phyloP scores from a whole-genome alignment of 495 filamentous ascomycete genomes.

The Penicillium manginii region DNA sequence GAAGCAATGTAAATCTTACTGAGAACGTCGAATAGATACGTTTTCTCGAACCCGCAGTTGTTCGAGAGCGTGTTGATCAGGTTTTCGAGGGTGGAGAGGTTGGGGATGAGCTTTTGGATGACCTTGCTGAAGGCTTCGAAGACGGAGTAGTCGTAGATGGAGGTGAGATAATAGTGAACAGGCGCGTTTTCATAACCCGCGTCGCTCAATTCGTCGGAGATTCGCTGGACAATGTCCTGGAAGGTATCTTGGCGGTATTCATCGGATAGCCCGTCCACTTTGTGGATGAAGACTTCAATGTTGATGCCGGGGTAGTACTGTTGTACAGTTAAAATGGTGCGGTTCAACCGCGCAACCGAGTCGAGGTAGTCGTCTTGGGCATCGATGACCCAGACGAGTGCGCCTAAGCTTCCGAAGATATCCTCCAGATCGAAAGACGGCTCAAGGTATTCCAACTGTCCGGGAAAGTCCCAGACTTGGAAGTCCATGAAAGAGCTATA shows the following conservation, averaged over 20 bases:
- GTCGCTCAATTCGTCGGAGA: slow-evolving; percentile 93
- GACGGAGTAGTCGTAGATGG: slow-evolving; percentile 96
- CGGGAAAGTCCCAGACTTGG: slow-evolving; percentile 96
- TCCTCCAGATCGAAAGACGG: slow-evolving; percentile 84
- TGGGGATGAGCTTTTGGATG: slow-evolving; percentile 94
- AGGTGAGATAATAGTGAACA: slow-evolving; percentile 90
- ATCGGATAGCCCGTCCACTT: slow-evolving; percentile 91
- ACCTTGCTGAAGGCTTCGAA: slow-evolving; percentile 98
- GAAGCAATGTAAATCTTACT: slow-evolving; percentile 99
- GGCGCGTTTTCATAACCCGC: slow-evolving; percentile 88
- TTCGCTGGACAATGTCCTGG: slow-evolving; percentile 93
- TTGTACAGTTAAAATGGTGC: slow-evolving; percentile 84
- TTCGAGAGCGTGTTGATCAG: slow-evolving; percentile 86
- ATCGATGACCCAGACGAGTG: slow-evolving; percentile 97
- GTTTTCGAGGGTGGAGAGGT: slow-evolving; percentile 87
- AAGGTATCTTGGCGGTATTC: slow-evolving; percentile 94
- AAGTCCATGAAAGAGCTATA: slow-evolving; percentile 96
- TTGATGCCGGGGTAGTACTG: slow-evolving; percentile 88
- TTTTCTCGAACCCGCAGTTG: slow-evolving; percentile 93
- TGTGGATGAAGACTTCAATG: slow-evolving; percentile 97
- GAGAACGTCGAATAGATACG: slow-evolving; percentile 93
- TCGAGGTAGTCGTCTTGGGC: slow-evolving; percentile 97
- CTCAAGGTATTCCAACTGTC: slow-evolving; percentile 88
- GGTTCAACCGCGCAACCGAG: slow-evolving; percentile 81
- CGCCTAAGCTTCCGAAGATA: slow-evolving; percentile 91